Base-by-base conservation (phyloP, 139 green algal genomes). In the Pleodorina starrii region DNA sequence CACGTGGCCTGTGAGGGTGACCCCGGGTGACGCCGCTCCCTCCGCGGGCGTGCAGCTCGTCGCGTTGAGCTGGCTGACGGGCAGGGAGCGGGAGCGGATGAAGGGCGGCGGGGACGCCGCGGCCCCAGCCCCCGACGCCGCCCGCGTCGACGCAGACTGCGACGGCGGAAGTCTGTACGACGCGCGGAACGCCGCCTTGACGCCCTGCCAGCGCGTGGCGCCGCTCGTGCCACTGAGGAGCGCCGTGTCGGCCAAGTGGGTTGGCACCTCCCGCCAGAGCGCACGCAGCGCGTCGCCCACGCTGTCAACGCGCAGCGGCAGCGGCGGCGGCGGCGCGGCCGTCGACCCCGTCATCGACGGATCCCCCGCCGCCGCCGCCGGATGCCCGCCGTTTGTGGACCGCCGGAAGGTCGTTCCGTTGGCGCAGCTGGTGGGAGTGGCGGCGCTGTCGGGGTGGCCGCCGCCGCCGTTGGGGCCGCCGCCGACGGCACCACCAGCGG, bases 191-290 rank as follows among this genome's bases (percentile, higher is more conserved):
- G 42, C 40, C 29, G 59, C 40, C 27, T 59, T 59, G 32, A 75
- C 40, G 40, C 27, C 59, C 79, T 57, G 79, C 79, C 78, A 85
- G 38, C 78, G 78, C n/a, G 12, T 16, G 10, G 27, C 7, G 36
- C 51, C 54, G 35, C 36, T 43, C n/a, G 21, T 38, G 59, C 79
- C 79, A 16, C 57, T 25, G 40, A 23, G 10, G 23, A 32, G 43
- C 0, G 14, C 57, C 14, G 60, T 40, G n/a, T 77, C 81, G 0
- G 79, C 40, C 1, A 42, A n/a, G 16, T 57, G 16, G 32, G 36
- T 54, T 4, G 42, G 42, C 35, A 88, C 66, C 82, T 88, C 82
- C 21, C 82, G 63, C 82, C 82, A 88, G 35, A 76, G 40, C 9
- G n/a, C 32, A 5, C 43, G 82, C 21, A 88, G n/a, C n/a, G 82